Evolutionary conservation across 2,329 filamentous ascomycete genomes (phyloP), one percentile per base, ranked within the genome.

Genomic region (Didymella exigua): DNA sequence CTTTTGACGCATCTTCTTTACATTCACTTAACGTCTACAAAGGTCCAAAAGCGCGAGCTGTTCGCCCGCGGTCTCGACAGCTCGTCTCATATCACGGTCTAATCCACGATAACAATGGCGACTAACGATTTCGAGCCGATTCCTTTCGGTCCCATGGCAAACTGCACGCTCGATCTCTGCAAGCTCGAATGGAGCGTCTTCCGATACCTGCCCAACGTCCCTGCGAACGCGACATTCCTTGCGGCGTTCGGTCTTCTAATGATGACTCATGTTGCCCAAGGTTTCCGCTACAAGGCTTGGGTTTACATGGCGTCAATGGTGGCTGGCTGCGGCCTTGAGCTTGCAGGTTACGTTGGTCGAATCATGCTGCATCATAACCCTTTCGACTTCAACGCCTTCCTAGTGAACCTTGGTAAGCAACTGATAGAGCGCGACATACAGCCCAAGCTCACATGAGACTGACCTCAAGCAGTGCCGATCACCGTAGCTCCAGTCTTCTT

Each of bases 401-500:
- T 61, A n/a, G 45, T 62, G 23, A 45, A 53, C 14, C 41, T 53
- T 7, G 36, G 49, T 53, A 18, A 34, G 34, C 16, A 9, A 6
- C 23, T 1, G 7, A 2, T 10, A 16, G 8, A 45, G 30, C 8
- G 10, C 18, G 18, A 21, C 18, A 3, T 5, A 19, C 1, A 7
- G 8, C 2, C 2, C 10, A 2, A 9, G 16, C 11, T 29, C 16
- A 6, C 24, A 16, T 11, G 5, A 27, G 11, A 2, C 29, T 46
- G n/a, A 53, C 5, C 6, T 6, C 2, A 2, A 1, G 33, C 18
- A 60, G 58, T 60, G 9, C 58, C 51, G 7, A 59, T 61, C 10
- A 61, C 58, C 1, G 21, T 59, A 10, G 55, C 56, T 5, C 58
- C 58, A 0, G 41, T 61, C 7, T 59, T 56, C 58, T 61, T 49